A percentile compares a stretch with the other conserved stretches of the same genome.
Evolutionary conservation across 768 basidiomycete species (phyloP).

Genomic region (Cytidiella melzeri): DNA sequence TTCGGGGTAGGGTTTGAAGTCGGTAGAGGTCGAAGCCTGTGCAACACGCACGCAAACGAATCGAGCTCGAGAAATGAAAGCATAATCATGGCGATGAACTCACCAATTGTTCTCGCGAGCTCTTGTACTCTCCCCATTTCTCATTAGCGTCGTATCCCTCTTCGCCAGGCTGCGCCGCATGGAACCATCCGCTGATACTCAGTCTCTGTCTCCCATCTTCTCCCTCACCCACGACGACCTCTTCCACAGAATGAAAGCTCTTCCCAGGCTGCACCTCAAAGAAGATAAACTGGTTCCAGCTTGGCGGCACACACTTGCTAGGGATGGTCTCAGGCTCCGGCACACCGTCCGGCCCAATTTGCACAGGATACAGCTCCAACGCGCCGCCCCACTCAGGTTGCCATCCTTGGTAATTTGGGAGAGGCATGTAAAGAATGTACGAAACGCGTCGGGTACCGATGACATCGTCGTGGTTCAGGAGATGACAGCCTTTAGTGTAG

Average conservation of each 20-base stretch:
- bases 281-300: conserved; percentile 86
- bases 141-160: conserved; percentile 68
- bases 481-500: conserved; percentile 87
- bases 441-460: conserved; percentile 91
- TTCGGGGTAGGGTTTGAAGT: conserved; percentile 42
- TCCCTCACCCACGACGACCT: conserved; percentile 79
- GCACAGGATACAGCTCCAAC: conserved; percentile 85
- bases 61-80: background rate
- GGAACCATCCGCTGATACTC: conserved; percentile 97
- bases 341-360: conserved; percentile 47
- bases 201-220: conserved; percentile 70
- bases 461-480: conserved; percentile 98
- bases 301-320: conserved; percentile 62
- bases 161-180: conserved; percentile 85
- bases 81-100: conserved; percentile 27
- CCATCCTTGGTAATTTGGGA: conserved; percentile 71
- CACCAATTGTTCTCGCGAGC: conserved; percentile 90
- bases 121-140: conserved; percentile 46
- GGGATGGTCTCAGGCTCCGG: conserved; percentile 67
- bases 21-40: conserved; percentile 57
- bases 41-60: no score
- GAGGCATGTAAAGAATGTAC: conserved; percentile 95
- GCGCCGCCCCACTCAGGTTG: conserved; percentile 88
- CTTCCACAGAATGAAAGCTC: conserved; percentile 96
- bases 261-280: conserved; percentile 91